Conservation (phyloP, 2,329 filamentous ascomycete genomes). For the Aspergillus hortae region DNA sequence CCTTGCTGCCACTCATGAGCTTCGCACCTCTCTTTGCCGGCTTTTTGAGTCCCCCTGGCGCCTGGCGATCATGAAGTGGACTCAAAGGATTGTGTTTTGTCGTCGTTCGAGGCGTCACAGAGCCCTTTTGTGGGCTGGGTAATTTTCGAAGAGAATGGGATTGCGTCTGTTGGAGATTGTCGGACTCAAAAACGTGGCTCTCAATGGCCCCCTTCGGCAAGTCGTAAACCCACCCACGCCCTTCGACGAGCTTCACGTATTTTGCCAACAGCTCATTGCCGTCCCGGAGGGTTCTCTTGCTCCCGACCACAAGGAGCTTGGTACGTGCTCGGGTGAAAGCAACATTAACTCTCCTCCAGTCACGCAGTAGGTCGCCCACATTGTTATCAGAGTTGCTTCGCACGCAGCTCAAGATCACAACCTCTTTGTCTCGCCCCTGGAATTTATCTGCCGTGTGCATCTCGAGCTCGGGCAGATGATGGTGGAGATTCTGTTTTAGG, state of each 20-base stretch:
- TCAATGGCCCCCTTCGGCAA: slow-evolving; percentile 62
- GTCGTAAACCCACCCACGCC: slow-evolving; percentile 74
- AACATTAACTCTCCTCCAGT: slow-evolving; percentile 93
- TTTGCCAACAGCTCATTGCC: slow-evolving; percentile 70
- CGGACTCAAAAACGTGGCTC: slow-evolving; percentile 63
- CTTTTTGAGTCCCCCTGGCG: slow-evolving; percentile 39
- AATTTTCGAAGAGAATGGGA: slow-evolving; percentile 20
- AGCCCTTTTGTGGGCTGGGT: slow-evolving; percentile 32
- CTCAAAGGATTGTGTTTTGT: slow-evolving; percentile 26
- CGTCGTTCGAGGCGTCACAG: slow-evolving; percentile 18
- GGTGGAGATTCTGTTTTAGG: slow-evolving; percentile 68
- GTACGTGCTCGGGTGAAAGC: slow-evolving; percentile 90
- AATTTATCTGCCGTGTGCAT: slow-evolving; percentile 97
- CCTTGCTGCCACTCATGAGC: slow-evolving; percentile 44
- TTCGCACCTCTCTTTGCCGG: slow-evolving; percentile 61
- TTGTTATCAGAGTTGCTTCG: slow-evolving; percentile 75
- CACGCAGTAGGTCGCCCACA: slow-evolving; percentile 87
- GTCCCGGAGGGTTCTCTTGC: slow-evolving; percentile 66
- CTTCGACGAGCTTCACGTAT: slow-evolving; percentile 75
- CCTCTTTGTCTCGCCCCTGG: slow-evolving; percentile 92
- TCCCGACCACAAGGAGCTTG: slow-evolving; percentile 86
- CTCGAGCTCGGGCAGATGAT: slow-evolving; percentile 64
- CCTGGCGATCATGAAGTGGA: slow-evolving; percentile 27
- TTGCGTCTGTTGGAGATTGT: slow-evolving; percentile 18
- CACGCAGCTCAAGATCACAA: slow-evolving; percentile 82